Percentiles rank a stretch among this genome's conserved stretches.
Conservation (phyloP, 192 early-diverging fungal genomes). For the Diversispora epigaea region DNA sequence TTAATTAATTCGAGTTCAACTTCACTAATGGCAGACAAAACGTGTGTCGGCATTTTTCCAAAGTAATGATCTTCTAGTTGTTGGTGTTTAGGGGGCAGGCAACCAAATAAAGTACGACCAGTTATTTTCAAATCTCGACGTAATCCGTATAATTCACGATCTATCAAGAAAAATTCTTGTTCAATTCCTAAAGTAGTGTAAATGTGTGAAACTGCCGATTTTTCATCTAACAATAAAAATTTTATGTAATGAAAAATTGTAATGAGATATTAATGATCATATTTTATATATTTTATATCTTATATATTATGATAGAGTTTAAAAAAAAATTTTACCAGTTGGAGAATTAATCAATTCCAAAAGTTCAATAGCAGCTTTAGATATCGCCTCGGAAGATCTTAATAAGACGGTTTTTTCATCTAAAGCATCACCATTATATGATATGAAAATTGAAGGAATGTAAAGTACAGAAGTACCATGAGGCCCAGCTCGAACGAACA, state of each 20-base stretch:
- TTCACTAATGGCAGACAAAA: conserved; percentile 90
- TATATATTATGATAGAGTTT: no score
- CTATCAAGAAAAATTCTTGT: conserved; percentile 99
- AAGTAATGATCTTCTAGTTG: conserved; percentile 99
- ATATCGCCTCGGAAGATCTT: conserved; percentile 85
- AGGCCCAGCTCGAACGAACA: conserved; percentile 92
- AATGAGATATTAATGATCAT: no score
- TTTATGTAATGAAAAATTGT: no score
- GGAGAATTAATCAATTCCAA: conserved; percentile 72
- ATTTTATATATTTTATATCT: no score
- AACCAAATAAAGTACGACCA: conserved; percentile 91
- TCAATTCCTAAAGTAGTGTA: conserved; percentile 94
- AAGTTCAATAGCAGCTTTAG: conserved; percentile 76
- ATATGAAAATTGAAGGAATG: conserved; percentile 97
- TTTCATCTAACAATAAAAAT: conserved; percentile 9
- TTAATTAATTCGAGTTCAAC: conserved; percentile 89
- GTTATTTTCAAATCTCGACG: conserved; percentile 96
- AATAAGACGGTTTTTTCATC: conserved; percentile 99
- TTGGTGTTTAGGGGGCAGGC: conserved; percentile 95
- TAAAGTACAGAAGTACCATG: conserved; percentile 93
- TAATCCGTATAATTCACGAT: conserved; percentile 90
- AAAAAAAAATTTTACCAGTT: conserved; percentile 42
- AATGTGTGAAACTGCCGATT: conserved; percentile 72
- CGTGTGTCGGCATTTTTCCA: conserved; percentile 91
- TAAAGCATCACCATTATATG: conserved; percentile 98